These are phyloP conservation scores for Lactarius hatsudake DNA, from an alignment of 768 basidiomycete genomes.

Conservation along the genomic window DNA sequence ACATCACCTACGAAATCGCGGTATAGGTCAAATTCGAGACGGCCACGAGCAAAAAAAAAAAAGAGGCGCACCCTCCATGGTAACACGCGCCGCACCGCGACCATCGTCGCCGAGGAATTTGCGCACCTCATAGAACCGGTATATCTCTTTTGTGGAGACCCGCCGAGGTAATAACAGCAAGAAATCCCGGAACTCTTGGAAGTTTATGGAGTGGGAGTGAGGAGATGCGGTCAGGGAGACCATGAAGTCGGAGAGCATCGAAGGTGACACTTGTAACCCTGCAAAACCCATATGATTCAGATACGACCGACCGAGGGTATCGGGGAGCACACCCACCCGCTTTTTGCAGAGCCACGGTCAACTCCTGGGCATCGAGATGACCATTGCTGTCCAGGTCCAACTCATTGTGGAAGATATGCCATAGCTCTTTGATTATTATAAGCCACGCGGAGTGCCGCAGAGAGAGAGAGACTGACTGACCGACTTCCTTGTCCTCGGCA, in stretches of 20 bases:
- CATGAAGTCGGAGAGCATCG: slow-evolving; percentile 80
- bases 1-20: slow-evolving; percentile 58
- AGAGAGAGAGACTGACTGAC: slow-evolving; percentile 37
- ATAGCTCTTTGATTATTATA: slow-evolving; percentile 57
- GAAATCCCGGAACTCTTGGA: slow-evolving; percentile 87
- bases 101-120: slow-evolving; percentile 72
- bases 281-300: slow-evolving; percentile 11
- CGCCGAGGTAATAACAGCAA: slow-evolving; percentile 81
- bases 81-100: slow-evolving; percentile 73
- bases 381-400: slow-evolving; percentile 90
- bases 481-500: slow-evolving; percentile 77
- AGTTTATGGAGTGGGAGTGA: slow-evolving; percentile 67
- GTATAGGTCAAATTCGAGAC: slow-evolving; percentile 8
- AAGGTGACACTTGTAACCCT: slow-evolving; percentile 72
- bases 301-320: not conserved
- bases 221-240: slow-evolving; percentile 69
- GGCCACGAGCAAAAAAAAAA: slow-evolving; percentile 6
- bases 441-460: slow-evolving; percentile 16
- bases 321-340: slow-evolving; percentile 50
- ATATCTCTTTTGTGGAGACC: slow-evolving; percentile 81
- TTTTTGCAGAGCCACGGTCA: slow-evolving; percentile 59
- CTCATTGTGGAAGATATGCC: slow-evolving; percentile 88
- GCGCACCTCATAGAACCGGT: slow-evolving; percentile 71
- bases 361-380: slow-evolving; percentile 63
- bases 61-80: slow-evolving; percentile 72